Evolutionary conservation across 2,329 filamentous ascomycete genomes (phyloP).

Genomic region (Colletotrichum costaricense): DNA sequence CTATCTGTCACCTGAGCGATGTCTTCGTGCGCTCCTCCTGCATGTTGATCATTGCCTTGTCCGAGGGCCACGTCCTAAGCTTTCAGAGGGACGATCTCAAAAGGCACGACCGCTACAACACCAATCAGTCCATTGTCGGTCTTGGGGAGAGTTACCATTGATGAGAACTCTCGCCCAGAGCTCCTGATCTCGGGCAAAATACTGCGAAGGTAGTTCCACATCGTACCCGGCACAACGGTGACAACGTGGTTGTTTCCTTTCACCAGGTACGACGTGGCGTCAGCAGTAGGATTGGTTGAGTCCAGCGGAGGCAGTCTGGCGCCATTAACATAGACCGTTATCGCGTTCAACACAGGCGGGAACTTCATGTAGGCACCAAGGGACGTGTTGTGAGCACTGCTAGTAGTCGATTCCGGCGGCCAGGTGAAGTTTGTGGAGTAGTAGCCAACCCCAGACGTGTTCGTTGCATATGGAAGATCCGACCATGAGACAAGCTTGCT

Average conservation of each 20-base stretch:
- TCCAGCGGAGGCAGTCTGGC: neutral
- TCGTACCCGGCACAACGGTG: constrained; percentile 12
- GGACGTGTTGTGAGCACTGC: neutral
- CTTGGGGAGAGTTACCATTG: neutral
- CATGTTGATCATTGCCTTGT: too few species aligned
- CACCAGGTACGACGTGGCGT: constrained; percentile 11
- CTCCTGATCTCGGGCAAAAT: neutral
- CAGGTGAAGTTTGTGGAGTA: constrained; percentile 25
- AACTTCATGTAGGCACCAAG: constrained; percentile 19
- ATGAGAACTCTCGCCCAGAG: neutral
- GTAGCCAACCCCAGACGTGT: constrained; percentile 27
- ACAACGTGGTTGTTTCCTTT: constrained; percentile 18
- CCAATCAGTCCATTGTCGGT: constrained; percentile 28
- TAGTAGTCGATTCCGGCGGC: neutral
- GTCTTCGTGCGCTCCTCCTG: too few species aligned
- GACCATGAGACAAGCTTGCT: constrained; percentile 7
- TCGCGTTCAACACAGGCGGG: constrained; percentile 2
- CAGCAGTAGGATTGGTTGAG: neutral
- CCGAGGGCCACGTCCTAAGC: too few species aligned
- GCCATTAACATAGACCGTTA: constrained; percentile 11
- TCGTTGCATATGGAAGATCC: constrained; percentile 7
- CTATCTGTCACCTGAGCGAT: too few species aligned
- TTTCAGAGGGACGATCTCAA: neutral
- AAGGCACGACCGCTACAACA: constrained; percentile 7
- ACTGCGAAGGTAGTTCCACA: constrained; percentile 28